These are phyloP conservation scores for Russula dissimulans DNA, from an alignment of 768 basidiomycete species.

Conservation along the genomic window DNA sequence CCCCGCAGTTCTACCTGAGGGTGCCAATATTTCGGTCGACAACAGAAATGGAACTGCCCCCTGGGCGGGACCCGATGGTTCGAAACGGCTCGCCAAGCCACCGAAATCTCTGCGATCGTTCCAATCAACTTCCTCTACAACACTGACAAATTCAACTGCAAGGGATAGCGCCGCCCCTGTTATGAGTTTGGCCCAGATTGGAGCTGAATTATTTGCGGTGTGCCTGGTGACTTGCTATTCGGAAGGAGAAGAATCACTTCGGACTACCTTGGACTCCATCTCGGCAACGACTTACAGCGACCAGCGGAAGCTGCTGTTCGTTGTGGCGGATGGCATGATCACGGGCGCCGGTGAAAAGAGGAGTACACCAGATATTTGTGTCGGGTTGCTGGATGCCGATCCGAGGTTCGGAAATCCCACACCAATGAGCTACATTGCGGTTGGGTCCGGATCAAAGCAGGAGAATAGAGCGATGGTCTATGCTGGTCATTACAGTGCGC, in stretches of 20 bases:
- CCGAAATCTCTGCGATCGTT: constrained; percentile 42
- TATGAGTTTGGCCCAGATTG: constrained; percentile 85
- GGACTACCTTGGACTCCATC: constrained; percentile 89
- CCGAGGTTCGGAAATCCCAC: constrained; percentile 92
- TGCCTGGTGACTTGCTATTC: constrained; percentile 98
- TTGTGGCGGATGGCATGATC: constrained; percentile 98
- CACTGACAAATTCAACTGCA: constrained; percentile 36
- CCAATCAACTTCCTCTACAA: constrained; percentile 45
- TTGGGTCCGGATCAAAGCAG: constrained; percentile 81
- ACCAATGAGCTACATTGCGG: constrained; percentile 88
- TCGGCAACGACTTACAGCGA: constrained; percentile 89
- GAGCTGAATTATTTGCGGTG: constrained; percentile 88
- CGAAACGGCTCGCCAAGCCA: constrained; percentile 41
- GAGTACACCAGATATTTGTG: constrained; percentile 96
- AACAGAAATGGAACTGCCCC: constrained; percentile 90
- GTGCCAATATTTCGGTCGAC: constrained; percentile 89
- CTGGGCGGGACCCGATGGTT: constrained; percentile 61
- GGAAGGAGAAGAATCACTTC: constrained; percentile 88
- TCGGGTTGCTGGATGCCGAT: constrained; percentile 84
- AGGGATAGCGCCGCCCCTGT: constrained; percentile 42
- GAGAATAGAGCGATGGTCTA: constrained; percentile 97
- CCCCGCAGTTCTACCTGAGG: constrained; percentile 93
- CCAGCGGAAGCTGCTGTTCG: constrained; percentile 80
- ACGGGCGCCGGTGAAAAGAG: constrained; percentile 93
- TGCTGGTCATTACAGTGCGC: constrained; percentile 97